Evolutionary conservation across 306 rosid species (phyloP).

Genomic region (Trifolium repens): DNA sequence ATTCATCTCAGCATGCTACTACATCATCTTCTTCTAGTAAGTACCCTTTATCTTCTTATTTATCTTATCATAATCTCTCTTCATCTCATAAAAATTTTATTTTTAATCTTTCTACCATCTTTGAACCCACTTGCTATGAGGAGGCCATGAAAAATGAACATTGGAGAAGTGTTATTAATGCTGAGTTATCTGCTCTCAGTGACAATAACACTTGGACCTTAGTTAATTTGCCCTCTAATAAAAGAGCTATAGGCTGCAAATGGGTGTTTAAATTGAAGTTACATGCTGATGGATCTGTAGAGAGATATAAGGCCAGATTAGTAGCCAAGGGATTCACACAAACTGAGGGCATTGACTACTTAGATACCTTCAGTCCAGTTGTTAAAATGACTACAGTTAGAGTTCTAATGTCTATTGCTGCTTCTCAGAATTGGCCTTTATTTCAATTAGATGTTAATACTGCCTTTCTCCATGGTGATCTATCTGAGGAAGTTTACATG

Average conservation of each 20-base stretch:
- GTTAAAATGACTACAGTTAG: background rate
- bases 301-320: background rate
- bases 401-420: background rate
- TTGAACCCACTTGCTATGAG: too few relatives aligned
- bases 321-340: background rate
- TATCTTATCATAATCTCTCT: too few relatives aligned
- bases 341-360: background rate
- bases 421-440: accelerated
- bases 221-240: background rate
- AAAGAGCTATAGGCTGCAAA: background rate
- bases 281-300: background rate
- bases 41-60: too few relatives aligned
- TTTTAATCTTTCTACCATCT: too few relatives aligned
- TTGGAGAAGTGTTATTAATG: too few relatives aligned
- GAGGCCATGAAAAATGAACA: too few relatives aligned
- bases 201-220: background rate
- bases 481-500: background rate
- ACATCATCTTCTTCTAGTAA: too few relatives aligned
- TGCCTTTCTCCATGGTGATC: background rate
- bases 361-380: background rate
- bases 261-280: background rate
- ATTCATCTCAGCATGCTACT: background rate
- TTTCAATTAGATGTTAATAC: background rate
- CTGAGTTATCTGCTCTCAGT: too few relatives aligned
- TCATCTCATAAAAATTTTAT: too few relatives aligned